These are phyloP conservation scores for Coleophoma cylindrospora DNA, from an alignment of 2,329 filamentous ascomycete species.

Conservation along the genomic window DNA sequence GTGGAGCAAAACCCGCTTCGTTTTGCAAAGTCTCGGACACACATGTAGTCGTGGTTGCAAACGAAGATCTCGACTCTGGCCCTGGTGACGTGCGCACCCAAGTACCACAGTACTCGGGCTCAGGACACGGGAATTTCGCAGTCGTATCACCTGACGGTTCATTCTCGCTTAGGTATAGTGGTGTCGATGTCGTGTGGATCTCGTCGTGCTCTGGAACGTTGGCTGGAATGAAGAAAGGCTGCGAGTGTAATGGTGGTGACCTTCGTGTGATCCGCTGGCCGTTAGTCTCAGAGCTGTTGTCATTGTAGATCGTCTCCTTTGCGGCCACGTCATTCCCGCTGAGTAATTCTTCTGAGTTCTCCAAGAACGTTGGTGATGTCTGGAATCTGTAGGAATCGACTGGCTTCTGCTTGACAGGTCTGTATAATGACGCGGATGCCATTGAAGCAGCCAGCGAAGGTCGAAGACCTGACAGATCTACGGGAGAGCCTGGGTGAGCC, in stretches of 20 bases:
- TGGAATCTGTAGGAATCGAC: constrained; percentile 16
- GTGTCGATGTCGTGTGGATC: constrained; percentile 5
- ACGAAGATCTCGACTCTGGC: constrained; percentile 18
- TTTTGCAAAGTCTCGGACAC: constrained; percentile 1
- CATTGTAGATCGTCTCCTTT: constrained; percentile 14
- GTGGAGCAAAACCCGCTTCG: constrained; percentile 13
- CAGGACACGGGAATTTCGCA: constrained; percentile 22
- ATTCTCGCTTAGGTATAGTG: constrained; percentile 5
- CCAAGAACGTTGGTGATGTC: constrained; percentile 12
- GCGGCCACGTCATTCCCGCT: constrained; percentile 25
- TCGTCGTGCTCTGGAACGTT: constrained; percentile 23
- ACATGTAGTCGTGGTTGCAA: constrained; percentile 17
- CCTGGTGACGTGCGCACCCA: constrained; percentile 22
- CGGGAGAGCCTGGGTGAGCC: constrained; percentile 26
- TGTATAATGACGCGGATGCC: constrained; percentile 17
- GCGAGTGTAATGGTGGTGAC: constrained; percentile 14
- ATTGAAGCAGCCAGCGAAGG: constrained; percentile 18
- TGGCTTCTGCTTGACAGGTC: constrained; percentile 9
- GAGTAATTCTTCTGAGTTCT: constrained; percentile 20
- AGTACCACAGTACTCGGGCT: constrained; percentile 13
- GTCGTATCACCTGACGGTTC: constrained; percentile 14
- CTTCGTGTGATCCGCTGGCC: constrained; percentile 7
- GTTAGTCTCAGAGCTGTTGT: constrained; percentile 7
- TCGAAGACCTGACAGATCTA: constrained; percentile 21
- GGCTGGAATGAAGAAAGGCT: constrained; percentile 22